Evolutionary conservation across 1,284 basidiomycete genomes (phyloP), one percentile per base, ranked within the genome.

Genomic region (Irpex rosettiformis): DNA sequence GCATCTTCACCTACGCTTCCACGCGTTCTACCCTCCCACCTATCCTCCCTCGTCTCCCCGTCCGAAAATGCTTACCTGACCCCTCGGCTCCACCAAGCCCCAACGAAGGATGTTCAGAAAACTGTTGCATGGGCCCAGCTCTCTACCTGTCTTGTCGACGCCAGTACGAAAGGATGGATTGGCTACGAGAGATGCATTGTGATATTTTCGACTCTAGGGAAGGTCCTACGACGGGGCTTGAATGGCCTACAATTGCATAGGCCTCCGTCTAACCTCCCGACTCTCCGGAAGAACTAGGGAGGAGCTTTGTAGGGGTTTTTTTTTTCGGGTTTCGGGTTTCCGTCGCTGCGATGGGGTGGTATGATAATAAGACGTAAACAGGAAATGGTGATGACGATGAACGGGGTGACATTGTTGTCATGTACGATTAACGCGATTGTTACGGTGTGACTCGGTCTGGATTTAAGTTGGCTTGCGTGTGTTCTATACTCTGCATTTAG

Each of bases 1-100:
- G 79, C 24, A 77, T 90, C 22, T 83, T 77, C 64, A 70, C 73
- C 30, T 86, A 83, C 61, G 85, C 85, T 0, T 75, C 81, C 1
- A 75, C 79, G 10, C 62, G 72, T 1, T 61, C 72, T 1, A 89
- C 87, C 1, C 77, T 90, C n/a, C 86, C 85, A 2, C 72, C 69
- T 11, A 65, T 81, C 11, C 72, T 78, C 16, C 76, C 77, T 8
- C 62, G 66, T 25, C 65, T 79, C 3, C 43, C 49, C 11, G 57
- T 60, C 13, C 58, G 40, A 18, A 55, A 55, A 3, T 76, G 72
- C 60, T 65, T 77, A 18, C 69, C 72, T 8, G 73, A 79, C 51
- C 72, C 74, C 0, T 66, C 76, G 11, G 68, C 63, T 54, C 60
- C 69, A 16, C 62, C 70, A 8, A 61, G 58, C 4, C 48, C 53